Percentiles rank a stretch among this genome's conserved stretches.
Evolutionary conservation across 2,329 filamentous ascomycete genomes (phyloP).

Genomic region (Purpureocillium lavendulum): DNA sequence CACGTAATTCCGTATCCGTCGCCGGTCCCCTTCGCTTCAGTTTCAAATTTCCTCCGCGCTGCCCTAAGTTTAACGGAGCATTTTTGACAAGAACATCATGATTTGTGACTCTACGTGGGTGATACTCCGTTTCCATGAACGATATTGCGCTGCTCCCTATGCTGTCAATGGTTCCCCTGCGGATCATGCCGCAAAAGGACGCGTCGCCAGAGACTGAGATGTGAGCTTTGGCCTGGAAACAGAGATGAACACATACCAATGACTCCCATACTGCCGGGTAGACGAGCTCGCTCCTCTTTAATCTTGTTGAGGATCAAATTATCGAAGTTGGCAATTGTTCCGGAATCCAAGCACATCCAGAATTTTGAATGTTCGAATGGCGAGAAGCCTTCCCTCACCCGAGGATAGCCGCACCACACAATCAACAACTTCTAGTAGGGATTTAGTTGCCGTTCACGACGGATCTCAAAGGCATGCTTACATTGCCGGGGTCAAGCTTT

Average conservation of each 20-base stretch:
- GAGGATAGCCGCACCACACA: slow-evolving; percentile 3
- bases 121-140: neutral
- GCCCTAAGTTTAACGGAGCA: no score
- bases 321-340: neutral
- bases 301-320: slow-evolving; percentile 1
- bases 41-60: no score
- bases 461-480: neutral
- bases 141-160: neutral
- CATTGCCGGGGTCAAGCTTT: slow-evolving; percentile 2
- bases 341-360: slow-evolving; percentile 2
- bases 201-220: neutral
- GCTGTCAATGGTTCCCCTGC: neutral
- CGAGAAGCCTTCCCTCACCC: neutral
- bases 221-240: neutral
- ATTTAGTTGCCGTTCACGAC: neutral
- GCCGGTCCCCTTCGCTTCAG: no score
- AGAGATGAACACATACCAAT: neutral
- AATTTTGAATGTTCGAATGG: slow-evolving; percentile 3
- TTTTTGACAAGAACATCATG: neutral
- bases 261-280: slow-evolving; percentile 2
- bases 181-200: neutral
- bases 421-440: slow-evolving; percentile 3
- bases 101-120: neutral
- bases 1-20: no score
- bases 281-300: neutral